Base-by-base conservation (phyloP, 2,329 filamentous ascomycete genomes). In the Aphanocladium album region DNA sequence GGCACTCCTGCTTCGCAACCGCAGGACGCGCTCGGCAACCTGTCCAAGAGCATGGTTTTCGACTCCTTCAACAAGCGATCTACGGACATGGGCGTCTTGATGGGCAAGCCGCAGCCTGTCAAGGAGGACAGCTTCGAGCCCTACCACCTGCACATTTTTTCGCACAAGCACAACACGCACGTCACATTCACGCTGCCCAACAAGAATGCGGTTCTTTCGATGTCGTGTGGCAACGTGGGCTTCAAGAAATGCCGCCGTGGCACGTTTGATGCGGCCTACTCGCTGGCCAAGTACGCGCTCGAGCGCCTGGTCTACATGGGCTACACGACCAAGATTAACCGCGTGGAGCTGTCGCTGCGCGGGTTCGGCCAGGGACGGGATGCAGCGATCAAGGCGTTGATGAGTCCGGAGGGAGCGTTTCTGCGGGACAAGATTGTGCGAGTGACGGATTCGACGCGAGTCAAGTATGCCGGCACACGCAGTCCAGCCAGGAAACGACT, bases 391-490 rank as follows among this genome's bases (percentile, higher is more conserved):
- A 99, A 98, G 82, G 90, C 93, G 6, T 77, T 99, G 62, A 77
- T 99, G 74, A 93, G 93, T 39, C 87, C 82, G 23, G 93, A 99
- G 74, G 95, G 95, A 61, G 87, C 85, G 71, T 74, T 86, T 68
- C 76, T 98, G 66, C 84, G 91, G 67, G 79, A 83, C 35, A 86
- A 89, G 78, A 89, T 99, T 66, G 80, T 85, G 46, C 87, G 87
- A 67, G 89, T 99, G 63, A 87, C 90, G 35, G 95, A 99, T 77
- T 82, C 86, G 45, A 98, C 93, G 60, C 89, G 89, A 69, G 76
- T 98, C 75, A 99, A 99, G 81, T 96, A 98, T 80, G 95, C 93
- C 77, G 96, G 95, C 71, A 91, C 90, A 43, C 90, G 93, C 76
- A 93, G 91, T 79, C 84, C 83, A 74, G 90, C 88, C 73, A 89